Conservation (phyloP, 78 protist genomes). For the Blattamonas nauphoetae region DNA sequence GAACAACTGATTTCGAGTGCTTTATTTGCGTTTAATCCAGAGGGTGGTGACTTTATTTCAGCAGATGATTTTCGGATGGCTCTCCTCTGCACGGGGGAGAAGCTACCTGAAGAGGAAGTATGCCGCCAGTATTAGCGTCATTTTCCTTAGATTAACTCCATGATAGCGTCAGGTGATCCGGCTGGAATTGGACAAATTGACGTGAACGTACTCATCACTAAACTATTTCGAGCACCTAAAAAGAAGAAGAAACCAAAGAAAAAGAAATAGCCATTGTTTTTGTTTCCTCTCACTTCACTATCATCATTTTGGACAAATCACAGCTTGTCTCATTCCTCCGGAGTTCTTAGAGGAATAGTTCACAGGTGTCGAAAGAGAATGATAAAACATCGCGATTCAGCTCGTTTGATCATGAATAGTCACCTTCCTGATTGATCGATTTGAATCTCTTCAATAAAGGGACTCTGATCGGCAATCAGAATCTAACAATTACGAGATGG, state of each 20-base stretch:
- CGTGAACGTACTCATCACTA: background rate
- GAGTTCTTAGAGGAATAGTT: too few species aligned
- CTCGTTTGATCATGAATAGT: too few species aligned
- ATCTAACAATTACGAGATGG: too few species aligned
- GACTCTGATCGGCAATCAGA: too few species aligned
- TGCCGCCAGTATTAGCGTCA: background rate
- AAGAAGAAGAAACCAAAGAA: background rate
- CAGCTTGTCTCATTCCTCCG: too few species aligned
- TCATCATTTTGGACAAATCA: too few species aligned
- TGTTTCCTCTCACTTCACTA: too few species aligned
- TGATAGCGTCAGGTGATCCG: background rate
- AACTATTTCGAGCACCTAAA: background rate
- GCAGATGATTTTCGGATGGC: background rate
- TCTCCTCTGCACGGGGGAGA: background rate
- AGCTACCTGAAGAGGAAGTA: background rate
- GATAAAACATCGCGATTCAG: too few species aligned
- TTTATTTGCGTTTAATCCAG: background rate
- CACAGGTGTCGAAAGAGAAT: too few species aligned
- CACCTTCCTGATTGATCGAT: too few species aligned
- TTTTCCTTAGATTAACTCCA: background rate
- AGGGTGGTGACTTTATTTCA: background rate
- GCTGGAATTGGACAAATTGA: background rate
- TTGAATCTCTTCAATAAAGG: too few species aligned
- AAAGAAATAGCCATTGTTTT: too few species aligned
- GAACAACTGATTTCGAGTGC: background rate